Conservation (phyloP, 2,329 filamentous ascomycete genomes). For the Colletotrichum lupini region DNA sequence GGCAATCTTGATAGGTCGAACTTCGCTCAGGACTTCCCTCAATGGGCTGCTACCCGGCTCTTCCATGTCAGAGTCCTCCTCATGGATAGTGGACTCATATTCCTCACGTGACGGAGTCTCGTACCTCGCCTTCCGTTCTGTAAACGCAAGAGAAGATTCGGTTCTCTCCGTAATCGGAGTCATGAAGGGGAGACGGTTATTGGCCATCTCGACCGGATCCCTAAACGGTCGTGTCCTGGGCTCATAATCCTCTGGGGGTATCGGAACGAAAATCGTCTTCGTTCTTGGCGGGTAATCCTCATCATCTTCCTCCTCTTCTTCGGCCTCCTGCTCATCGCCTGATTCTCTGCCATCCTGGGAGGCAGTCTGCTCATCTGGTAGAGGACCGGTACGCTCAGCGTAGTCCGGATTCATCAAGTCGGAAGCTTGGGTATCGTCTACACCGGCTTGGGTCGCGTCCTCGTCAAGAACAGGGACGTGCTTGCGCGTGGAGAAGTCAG, state of each 20-base stretch:
- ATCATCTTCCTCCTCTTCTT: constrained; percentile 46
- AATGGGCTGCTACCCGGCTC: constrained; percentile 78
- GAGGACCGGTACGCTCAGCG: constrained; percentile 41
- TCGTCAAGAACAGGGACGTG: constrained; percentile 67
- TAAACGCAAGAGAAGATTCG: constrained; percentile 78
- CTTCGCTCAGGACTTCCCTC: constrained; percentile 69
- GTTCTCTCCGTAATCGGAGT: constrained; percentile 97
- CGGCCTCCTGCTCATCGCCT: constrained; percentile 41
- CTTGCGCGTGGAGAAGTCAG: constrained; percentile 82
- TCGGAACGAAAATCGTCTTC: constrained; percentile 77
- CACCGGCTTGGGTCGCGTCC: constrained; percentile 46
- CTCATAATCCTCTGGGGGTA: constrained; percentile 88
- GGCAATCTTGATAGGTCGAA: constrained; percentile 58
- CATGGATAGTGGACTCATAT: constrained; percentile 41
- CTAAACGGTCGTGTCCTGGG: constrained; percentile 83
- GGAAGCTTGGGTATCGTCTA: constrained; percentile 52
- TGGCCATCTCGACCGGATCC: constrained; percentile 81
- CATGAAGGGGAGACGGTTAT: constrained; percentile 97
- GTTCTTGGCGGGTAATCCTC: constrained; percentile 61
- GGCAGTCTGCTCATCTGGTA: constrained; percentile 43
- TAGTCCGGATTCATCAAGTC: constrained; percentile 52
- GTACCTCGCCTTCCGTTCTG: constrained; percentile 35
- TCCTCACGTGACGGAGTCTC: constrained; percentile 41
- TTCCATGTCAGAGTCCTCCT: constrained; percentile 45
- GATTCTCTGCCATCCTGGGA: constrained; percentile 33